Base-by-base conservation (phyloP, 1,284 basidiomycete genomes). In the Cystobasidiaceae sp. region DNA sequence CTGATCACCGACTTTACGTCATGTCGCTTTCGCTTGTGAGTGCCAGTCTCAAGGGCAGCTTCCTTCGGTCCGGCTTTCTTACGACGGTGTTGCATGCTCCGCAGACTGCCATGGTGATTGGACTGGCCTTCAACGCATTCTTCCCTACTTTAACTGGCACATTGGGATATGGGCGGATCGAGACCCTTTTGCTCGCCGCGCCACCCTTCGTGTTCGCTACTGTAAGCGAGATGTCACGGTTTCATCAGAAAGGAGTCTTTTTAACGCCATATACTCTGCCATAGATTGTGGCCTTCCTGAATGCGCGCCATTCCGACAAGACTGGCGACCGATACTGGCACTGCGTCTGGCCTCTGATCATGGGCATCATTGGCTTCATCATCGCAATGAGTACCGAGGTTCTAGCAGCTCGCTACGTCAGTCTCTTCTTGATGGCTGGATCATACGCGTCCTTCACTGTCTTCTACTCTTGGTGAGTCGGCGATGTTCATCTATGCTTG, bases 291-390 rank as follows among this genome's bases (percentile, higher is more conserved):
- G 37, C 82, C 86, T 2, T 77, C 86, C 17, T 55, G 43, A 48
- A 60, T 33, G 41, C 59, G 6, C 49, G 60, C 11, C 52, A 52
- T 25, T 65, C 65, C 7, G 68, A 69, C 56, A 28, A 77, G 50
- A 83, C 82, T 2, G 69, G 68, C 2, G 75, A 76, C 59, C 70
- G 75, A 19, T 74, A 71, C 58, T 76, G 77, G 60, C 88, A 88
- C 1, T 86, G 94, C 70, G 78, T 86, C 39, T 93, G 90, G 90
- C 82, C 88, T 9, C 89, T 93, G 75, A 80, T 82, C 67, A 88
- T 87, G 7, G 82, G 74, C 17, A 49, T 78, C 19, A 34, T 85
- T 8, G 86, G 83, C 0, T 87, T 83, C 71, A 82, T 86, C 64
- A 84, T 87, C 64, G 80, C 80, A 0, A 74, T 85, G 15, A 78